Base-by-base conservation (phyloP, 257 asterid species). In the Solanum infundibuliforme region DNA sequence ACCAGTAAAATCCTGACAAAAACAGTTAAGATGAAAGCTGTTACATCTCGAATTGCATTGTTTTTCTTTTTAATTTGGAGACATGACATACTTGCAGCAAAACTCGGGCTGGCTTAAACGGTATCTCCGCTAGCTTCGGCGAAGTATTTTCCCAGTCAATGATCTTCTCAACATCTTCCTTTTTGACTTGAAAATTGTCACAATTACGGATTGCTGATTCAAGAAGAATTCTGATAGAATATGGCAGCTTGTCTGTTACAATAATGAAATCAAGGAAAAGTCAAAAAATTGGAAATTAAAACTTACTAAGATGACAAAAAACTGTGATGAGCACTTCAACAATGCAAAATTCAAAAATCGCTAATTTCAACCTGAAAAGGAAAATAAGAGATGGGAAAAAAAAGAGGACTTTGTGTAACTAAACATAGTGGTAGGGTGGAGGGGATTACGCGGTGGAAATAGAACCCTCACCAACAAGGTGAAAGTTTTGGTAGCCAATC, bases 91-190 rank as follows among this genome's bases (percentile, higher is more conserved):
- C 99, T 97, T 96, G 99, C 86, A 96, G 92, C 86, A 95, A 93
- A 0, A 96, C 99, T 72, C 99, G 98, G 18, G 98, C 99, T 89
- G 98, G 99, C 94, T 96, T 96, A 91, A 96, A 96, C 34, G 98
- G 98, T 55, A 96, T 96, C 89, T 96, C 99, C 58, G 95, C 99
- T 90, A 89, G 98, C 92, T 94, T 94, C 2, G 98, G 98, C 25
- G 98, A 60, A 88, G 98, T 85, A 9, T 94, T 95, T 92, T 96
- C 90, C 99, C 99, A 96, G 92, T 96, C 99, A 76, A 95, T 90
- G 84, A 96, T 96, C 93, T 96, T 96, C 94, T 94, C 99, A 4
- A 95, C 98, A 90, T 96, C 98, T 83, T 93, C 97, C 92, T 95
- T 95, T 2, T 85, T 94, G 8, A 96, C 98, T 95, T 96, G 99